Conservation (phyloP, 2,329 filamentous ascomycete genomes). For the Fusarium sp. region DNA sequence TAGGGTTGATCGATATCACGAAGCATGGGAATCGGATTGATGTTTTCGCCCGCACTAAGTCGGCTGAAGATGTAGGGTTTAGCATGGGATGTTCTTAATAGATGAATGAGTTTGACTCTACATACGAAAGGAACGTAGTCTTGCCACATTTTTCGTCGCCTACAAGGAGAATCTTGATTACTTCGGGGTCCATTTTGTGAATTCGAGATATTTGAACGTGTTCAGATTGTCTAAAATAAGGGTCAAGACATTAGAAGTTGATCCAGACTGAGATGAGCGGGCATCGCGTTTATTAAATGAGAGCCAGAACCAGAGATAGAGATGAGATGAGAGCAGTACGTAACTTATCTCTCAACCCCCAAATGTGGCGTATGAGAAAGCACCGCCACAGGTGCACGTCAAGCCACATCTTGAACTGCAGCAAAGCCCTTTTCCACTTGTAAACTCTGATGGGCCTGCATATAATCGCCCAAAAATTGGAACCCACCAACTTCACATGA, state of each 20-base stretch:
- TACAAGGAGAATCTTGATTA: constrained; percentile 69
- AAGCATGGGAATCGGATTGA: constrained; percentile 63
- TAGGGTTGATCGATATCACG: constrained; percentile 74
- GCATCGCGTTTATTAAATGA: constrained; percentile 24
- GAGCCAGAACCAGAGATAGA: constrained; percentile 31
- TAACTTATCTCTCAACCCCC: constrained; percentile 44
- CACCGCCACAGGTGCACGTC: constrained; percentile 26
- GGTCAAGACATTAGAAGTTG: neutral
- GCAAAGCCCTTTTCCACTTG: constrained; percentile 46
- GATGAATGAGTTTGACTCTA: constrained; percentile 42
- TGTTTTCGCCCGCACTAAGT: constrained; percentile 63
- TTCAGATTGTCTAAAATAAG: neutral
- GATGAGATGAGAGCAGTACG: constrained; percentile 46
- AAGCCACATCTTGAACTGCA: constrained; percentile 42
- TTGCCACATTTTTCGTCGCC: constrained; percentile 73
- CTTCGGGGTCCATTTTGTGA: constrained; percentile 62
- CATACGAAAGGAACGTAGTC: constrained; percentile 73
- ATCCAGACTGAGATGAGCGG: constrained; percentile 1
- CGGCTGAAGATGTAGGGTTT: constrained; percentile 57
- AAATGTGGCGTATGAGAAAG: constrained; percentile 29
- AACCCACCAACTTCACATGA: constrained; percentile 52
- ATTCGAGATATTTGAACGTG: neutral
- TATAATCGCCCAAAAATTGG: constrained; percentile 44
- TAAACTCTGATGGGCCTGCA: constrained; percentile 43
- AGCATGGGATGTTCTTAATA: constrained; percentile 19